Evolutionary conservation across 768 basidiomycete genomes (phyloP).

Genomic region (Holtermanniella nyarrowii): DNA sequence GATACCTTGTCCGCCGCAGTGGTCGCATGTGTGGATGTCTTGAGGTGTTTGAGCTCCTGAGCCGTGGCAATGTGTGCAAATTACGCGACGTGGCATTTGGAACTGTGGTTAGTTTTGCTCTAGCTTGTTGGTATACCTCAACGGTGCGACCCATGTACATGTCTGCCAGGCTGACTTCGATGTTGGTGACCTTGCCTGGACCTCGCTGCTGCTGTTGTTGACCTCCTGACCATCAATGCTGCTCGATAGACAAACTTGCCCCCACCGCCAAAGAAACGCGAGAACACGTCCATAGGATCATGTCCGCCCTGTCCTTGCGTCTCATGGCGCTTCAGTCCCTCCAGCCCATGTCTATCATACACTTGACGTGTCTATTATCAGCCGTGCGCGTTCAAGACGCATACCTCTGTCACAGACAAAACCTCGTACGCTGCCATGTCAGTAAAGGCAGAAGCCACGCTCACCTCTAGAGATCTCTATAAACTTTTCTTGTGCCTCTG

Average conservation of each 20-base stretch:
- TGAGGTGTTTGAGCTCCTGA: slow-evolving; percentile 81
- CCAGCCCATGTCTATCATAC: slow-evolving; percentile 87
- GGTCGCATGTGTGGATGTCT: slow-evolving; percentile 76
- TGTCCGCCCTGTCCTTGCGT: slow-evolving; percentile 52
- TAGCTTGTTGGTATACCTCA: slow-evolving; percentile 47
- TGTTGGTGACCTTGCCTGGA: slow-evolving; percentile 41
- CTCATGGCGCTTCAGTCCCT: slow-evolving; percentile 84
- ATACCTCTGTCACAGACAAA: slow-evolving; percentile 71
- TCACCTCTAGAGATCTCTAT: slow-evolving; percentile 82
- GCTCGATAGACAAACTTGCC: slow-evolving; percentile 29
- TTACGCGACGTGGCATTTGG: slow-evolving; percentile 76
- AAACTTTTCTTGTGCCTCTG: slow-evolving; percentile 67
- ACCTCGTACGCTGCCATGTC: slow-evolving; percentile 67
- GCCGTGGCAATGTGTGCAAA: slow-evolving; percentile 95
- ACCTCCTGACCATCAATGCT: slow-evolving; percentile 6
- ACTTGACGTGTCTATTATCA: slow-evolving; percentile 70
- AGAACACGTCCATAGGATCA: slow-evolving; percentile 90
- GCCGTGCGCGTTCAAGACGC: not conserved
- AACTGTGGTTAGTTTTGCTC: slow-evolving; percentile 49
- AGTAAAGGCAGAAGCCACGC: slow-evolving; percentile 17
- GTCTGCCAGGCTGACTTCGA: slow-evolving; percentile 73
- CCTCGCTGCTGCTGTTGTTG: slow-evolving; percentile 39
- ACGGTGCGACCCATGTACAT: slow-evolving; percentile 79
- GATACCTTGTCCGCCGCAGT: slow-evolving; percentile 75
- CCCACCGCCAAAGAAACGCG: slow-evolving; percentile 71